A percentile compares a stretch with the other conserved stretches of the same genome.
Evolutionary conservation across 805 yeast genomes (phyloP).

Genomic region (Suhomyces emberorum): DNA sequence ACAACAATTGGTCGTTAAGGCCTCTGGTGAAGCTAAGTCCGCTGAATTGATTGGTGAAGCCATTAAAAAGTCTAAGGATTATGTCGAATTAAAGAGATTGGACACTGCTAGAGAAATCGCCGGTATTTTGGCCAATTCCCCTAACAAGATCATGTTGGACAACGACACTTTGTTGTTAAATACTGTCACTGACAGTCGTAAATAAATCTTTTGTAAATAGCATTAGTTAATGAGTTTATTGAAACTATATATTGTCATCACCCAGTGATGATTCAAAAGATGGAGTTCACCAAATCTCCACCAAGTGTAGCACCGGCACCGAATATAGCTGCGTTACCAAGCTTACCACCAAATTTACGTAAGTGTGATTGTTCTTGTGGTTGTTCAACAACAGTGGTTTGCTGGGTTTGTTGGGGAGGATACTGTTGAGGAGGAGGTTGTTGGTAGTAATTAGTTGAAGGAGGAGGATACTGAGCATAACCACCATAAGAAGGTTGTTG

Average conservation of each 20-base stretch:
- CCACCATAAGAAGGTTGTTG: slow-evolving; percentile 33
- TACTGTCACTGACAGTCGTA: slow-evolving; percentile 78
- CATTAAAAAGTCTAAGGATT: slow-evolving; percentile 91
- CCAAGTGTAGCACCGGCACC: slow-evolving; percentile 98
- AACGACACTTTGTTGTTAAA: slow-evolving; percentile 89
- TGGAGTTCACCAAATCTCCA: slow-evolving; percentile 70
- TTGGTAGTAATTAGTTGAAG: slow-evolving; percentile 46
- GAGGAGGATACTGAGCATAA: slow-evolving; percentile 49
- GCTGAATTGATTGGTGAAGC: slow-evolving; percentile 99
- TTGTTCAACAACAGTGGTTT: slow-evolving; percentile 14
- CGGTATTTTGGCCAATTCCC: slow-evolving; percentile 74
- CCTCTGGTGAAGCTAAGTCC: slow-evolving; percentile 97
- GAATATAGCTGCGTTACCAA: slow-evolving; percentile 90
- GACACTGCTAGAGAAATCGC: slow-evolving; percentile 98
- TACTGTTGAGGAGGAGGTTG: slow-evolving; percentile 15
- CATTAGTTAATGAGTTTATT: not conserved
- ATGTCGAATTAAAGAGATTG: slow-evolving; percentile 92
- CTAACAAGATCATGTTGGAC: slow-evolving; percentile 88
- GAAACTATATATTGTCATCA: not conserved
- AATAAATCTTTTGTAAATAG: slow-evolving; percentile 17
- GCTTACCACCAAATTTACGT: slow-evolving; percentile 69
- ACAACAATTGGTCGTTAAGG: slow-evolving; percentile 94
- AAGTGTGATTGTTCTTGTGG: slow-evolving; percentile 29
- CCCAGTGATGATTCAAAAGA: slow-evolving; percentile 40
- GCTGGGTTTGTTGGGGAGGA: slow-evolving; percentile 22